These are phyloP conservation scores for Aspergillus homomorphus DNA, from an alignment of 495 filamentous ascomycete genomes.

Conservation along the genomic window DNA sequence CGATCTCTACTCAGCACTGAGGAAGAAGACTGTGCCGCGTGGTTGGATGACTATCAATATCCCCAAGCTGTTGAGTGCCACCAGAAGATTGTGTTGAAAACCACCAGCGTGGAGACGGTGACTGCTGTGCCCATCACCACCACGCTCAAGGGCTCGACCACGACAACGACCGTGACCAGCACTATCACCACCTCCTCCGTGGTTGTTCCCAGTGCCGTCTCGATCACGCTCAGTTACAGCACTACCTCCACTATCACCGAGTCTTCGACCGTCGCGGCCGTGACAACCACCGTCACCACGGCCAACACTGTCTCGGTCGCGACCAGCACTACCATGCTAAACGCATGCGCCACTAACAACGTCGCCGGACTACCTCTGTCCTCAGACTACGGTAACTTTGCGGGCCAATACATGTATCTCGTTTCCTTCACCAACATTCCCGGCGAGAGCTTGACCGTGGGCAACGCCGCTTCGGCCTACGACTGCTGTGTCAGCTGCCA, in stretches of 20 bases:
- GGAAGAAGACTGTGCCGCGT: neutral
- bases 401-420: neutral
- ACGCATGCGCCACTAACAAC: neutral
- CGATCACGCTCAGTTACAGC: neutral
- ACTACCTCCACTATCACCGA: slow-evolving; percentile 2
- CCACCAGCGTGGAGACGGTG: neutral
- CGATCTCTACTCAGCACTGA: neutral
- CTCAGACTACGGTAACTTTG: neutral
- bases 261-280: neutral
- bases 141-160: neutral
- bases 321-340: neutral
- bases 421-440: neutral
- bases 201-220: neutral
- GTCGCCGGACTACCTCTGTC: neutral
- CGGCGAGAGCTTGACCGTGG: neutral
- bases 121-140: neutral
- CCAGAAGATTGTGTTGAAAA: neutral
- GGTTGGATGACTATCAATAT: slow-evolving; percentile 2
- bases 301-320: neutral
- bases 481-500: slow-evolving; percentile 5
- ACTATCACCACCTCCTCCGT: neutral
- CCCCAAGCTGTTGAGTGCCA: neutral
- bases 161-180: neutral
- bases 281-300: neutral
- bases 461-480: neutral